Conservation (phyloP, 768 basidiomycete genomes). For the Antrodiella citrinella region DNA sequence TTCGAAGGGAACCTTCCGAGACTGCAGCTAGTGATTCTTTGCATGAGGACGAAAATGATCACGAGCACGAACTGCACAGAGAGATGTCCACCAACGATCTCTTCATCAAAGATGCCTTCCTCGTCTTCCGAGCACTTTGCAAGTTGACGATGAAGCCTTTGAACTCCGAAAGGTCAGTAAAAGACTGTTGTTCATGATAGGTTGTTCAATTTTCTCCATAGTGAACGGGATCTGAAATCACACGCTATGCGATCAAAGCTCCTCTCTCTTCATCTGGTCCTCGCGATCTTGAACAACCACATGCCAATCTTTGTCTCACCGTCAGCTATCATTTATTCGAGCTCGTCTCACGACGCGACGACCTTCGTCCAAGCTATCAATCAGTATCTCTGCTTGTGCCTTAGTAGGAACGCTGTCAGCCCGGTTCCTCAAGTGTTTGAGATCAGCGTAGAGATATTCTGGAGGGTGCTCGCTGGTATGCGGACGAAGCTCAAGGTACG, state of each 20-base stretch:
- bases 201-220: conserved; percentile 21
- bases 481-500: conserved; percentile 90
- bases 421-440: conserved; percentile 97
- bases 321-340: conserved; percentile 84
- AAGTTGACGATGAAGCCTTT: conserved; percentile 98
- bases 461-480: conserved; percentile 91
- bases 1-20: conserved; percentile 8
- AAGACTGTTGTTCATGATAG: neutral
- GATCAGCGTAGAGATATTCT: conserved; percentile 96
- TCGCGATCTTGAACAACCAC: conserved; percentile 87
- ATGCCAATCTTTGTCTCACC: conserved; percentile 87
- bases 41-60: conserved; percentile 8
- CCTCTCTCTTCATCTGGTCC: conserved; percentile 87
- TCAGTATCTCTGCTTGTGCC: conserved; percentile 87
- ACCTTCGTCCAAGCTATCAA: conserved; percentile 90
- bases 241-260: conserved; percentile 97
- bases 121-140: conserved; percentile 94
- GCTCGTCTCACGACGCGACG: conserved; percentile 79
- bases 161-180: conserved; percentile 74
- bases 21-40: conserved; percentile 12
- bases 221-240: conserved; percentile 92
- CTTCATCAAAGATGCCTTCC: conserved; percentile 95
- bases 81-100: conserved; percentile 75
- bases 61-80: conserved; percentile 19
- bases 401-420: conserved; percentile 93